A percentile compares a stretch with the other conserved stretches of the same genome.
phyloP scores from a whole-genome alignment of 1,284 basidiomycete species.

The Psilocybe mexicana region DNA sequence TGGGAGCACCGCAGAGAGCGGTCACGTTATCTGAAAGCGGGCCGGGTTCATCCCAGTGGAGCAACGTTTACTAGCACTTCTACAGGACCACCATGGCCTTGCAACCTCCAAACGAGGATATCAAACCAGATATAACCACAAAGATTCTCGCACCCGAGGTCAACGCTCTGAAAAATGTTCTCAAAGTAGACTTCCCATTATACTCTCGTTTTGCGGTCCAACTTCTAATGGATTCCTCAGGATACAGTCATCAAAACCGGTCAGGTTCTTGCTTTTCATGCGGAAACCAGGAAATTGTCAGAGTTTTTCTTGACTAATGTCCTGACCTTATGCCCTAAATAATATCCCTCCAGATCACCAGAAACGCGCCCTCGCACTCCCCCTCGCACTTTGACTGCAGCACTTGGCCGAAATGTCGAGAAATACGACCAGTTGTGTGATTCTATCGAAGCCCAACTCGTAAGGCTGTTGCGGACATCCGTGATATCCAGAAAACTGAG shows the following conservation, averaged over 20 bases:
- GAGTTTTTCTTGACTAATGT: constrained; percentile 1
- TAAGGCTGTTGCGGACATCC: constrained; percentile 32
- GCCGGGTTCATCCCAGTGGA: too few relatives aligned
- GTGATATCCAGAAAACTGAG: neutral
- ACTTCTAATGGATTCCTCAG: constrained; percentile 32
- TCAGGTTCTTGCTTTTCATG: constrained; percentile 68
- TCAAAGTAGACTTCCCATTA: constrained; percentile 46
- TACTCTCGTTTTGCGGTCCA: neutral
- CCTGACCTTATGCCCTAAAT: neutral
- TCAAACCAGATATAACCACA: constrained; percentile 27
- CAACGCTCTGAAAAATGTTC: constrained; percentile 51
- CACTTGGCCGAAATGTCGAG: constrained; percentile 70
- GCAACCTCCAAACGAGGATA: neutral
- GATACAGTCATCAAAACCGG: constrained; percentile 68
- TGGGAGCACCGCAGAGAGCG: too few relatives aligned
- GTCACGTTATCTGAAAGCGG: too few relatives aligned
- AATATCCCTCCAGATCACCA: constrained; percentile 44
- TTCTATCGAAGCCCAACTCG: constrained; percentile 68
- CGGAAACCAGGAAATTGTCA: constrained; percentile 62
- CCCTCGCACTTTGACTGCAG: constrained; percentile 59
- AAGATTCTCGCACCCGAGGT: constrained; percentile 66
- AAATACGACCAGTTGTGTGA: constrained; percentile 79
- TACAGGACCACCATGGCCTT: neutral
- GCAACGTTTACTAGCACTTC: neutral
- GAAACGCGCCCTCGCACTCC: constrained; percentile 60